Conservation (phyloP, 306 rosid genomes). For the Arachis hypogaea region DNA sequence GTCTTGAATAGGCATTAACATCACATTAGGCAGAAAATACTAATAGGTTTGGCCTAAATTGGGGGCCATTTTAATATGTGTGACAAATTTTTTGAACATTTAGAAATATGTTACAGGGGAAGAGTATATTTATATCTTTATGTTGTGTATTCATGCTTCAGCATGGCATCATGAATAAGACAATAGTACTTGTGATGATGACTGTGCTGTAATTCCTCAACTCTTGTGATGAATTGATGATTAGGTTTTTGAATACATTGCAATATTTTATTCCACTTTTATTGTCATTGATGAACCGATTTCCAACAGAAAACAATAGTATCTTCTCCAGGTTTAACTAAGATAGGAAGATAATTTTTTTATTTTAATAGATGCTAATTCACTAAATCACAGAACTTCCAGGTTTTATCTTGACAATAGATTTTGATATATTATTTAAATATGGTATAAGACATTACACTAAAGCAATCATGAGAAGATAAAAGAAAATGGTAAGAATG, state of each 20-base stretch:
- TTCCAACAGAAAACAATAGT: background rate
- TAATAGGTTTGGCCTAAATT: conserved; percentile 41
- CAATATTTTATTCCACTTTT: conserved; percentile 4
- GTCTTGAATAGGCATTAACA: conserved; percentile 24
- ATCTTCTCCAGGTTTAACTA: background rate
- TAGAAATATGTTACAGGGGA: conserved; percentile 21
- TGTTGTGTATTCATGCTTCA: conserved; percentile 8
- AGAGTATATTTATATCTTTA: conserved; percentile 26
- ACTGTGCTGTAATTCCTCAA: background rate
- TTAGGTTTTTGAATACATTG: conserved; percentile 1
- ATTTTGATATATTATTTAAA: background rate
- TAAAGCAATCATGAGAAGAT: conserved; percentile 11
- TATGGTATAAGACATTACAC: conserved; percentile 10
- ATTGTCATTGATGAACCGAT: background rate
- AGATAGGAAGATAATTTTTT: background rate
- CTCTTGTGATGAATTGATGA: background rate
- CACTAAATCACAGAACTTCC: background rate
- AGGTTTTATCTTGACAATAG: background rate
- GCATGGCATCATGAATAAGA: conserved; percentile 17
- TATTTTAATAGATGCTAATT: background rate
- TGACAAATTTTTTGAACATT: conserved; percentile 42
- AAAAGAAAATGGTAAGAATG: background rate
- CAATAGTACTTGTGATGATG: background rate
- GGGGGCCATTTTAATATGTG: conserved; percentile 40
- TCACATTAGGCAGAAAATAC: conserved; percentile 41